Base-by-base conservation (phyloP, 1,284 basidiomycete genomes). In the Cutaneotrichosporon cyanovorans region DNA sequence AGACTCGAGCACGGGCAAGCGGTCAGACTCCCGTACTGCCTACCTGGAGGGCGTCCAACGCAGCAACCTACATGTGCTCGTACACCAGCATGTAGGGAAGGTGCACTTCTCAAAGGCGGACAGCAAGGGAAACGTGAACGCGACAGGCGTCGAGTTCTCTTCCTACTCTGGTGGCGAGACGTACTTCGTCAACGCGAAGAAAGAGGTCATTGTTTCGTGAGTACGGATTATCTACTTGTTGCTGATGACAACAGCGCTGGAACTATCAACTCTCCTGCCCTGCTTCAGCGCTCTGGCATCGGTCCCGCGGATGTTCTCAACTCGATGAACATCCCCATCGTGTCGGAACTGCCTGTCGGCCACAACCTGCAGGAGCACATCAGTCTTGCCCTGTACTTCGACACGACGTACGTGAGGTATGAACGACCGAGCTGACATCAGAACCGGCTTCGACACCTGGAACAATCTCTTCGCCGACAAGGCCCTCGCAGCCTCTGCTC, bases 21-120 rank as follows among this genome's bases (percentile, higher is more conserved):
- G 84, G 33, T 83, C 80, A 5, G 81, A 83, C 67, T 75, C 82
- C 4, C 77, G 45, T 14, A 36, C 78, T 1, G 83, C 77, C 0
- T 86, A 85, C 72, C 77, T 85, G 58, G 81, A 84, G 58, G 75
- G 79, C 5, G 70, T 79, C 30, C 74, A 76, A 3, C 75, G 81
- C 35, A 40, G 73, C 23, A 86, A 87, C 63, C 76, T 86, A 37
- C 76, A 77, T 49, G 79, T 86, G 50, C 68, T 73, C 42, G 76
- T 75, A 0, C 69, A 69, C 28, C 69, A 76, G 72, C 59, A 79
- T 71, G 84, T 80, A 25, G 83, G 83, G 16, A 75, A 77, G 49
- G 65, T 86, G 39, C 60, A 79, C 34, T 85, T 86, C 60, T 79
- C 81, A 44, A 72, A 66, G 5, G 70, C 68, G 38, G 64, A 66